A percentile compares a stretch with the other conserved stretches of the same genome.
Evolutionary conservation across 2,329 filamentous ascomycete genomes (phyloP).

Genomic region (Magnaporthiopsis incrustans): DNA sequence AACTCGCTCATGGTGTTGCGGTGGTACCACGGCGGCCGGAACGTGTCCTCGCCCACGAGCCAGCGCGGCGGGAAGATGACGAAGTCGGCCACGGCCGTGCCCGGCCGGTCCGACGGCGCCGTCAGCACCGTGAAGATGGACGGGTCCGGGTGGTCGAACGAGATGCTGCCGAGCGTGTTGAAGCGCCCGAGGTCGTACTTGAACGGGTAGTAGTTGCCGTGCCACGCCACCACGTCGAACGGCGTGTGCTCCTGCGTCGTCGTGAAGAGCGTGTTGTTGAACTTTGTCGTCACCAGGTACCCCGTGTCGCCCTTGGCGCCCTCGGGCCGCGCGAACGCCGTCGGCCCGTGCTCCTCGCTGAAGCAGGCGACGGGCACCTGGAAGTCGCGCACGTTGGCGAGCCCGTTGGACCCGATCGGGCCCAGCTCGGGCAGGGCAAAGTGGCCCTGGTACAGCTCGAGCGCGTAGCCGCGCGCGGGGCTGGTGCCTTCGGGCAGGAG

Average conservation of each 20-base stretch:
- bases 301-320: background rate
- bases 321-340: background rate
- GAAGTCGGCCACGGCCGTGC: constrained; percentile 49
- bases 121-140: constrained; percentile 56
- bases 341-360: constrained; percentile 33
- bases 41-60: constrained; percentile 50
- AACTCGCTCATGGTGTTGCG: constrained; percentile 42
- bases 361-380: constrained; percentile 51
- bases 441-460: constrained; percentile 50
- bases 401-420: constrained; percentile 49
- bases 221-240: constrained; percentile 61
- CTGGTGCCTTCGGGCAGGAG: constrained; percentile 36
- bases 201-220: constrained; percentile 60
- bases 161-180: constrained; percentile 53
- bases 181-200: constrained; percentile 62
- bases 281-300: constrained; percentile 46
- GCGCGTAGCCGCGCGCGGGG: constrained; percentile 48
- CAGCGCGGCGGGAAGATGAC: constrained; percentile 53
- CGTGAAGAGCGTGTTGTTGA: constrained; percentile 49
- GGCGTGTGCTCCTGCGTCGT: constrained; percentile 53
- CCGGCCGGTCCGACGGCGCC: constrained; percentile 37
- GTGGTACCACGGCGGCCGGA: constrained; percentile 52
- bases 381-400: constrained; percentile 54
- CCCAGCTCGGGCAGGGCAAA: constrained; percentile 51
- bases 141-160: constrained; percentile 58